Percentiles rank a stretch among this genome's conserved stretches.
phyloP scores from a whole-genome alignment of 192 early-diverging fungal species.

The Coemansia sp. region DNA sequence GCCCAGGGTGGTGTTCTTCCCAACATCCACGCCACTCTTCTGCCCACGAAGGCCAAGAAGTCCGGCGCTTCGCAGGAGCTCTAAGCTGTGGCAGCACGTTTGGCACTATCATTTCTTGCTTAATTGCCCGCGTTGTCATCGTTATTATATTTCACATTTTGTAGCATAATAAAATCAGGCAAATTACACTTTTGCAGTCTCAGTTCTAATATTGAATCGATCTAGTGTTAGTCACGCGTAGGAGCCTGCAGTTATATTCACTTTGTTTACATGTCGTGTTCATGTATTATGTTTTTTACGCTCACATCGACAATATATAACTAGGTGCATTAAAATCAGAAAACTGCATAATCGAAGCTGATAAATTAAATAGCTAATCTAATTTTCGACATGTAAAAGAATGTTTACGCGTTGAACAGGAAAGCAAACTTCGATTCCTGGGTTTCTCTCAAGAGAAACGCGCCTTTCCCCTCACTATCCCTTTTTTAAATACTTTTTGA shows the following conservation, averaged over 20 bases:
- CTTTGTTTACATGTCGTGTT: too few species aligned
- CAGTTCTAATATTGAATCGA: background rate
- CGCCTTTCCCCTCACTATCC: background rate
- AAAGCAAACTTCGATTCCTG: background rate
- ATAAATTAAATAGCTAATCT: background rate
- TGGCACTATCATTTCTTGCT: background rate
- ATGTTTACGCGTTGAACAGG: constrained; percentile 5
- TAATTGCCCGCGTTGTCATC: constrained; percentile 51
- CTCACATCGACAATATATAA: too few species aligned
- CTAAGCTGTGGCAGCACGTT: constrained; percentile 27
- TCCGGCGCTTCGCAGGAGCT: constrained; percentile 63
- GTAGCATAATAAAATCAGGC: constrained; percentile 25
- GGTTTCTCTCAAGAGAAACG: background rate
- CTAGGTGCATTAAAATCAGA: too few species aligned
- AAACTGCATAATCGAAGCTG: too few species aligned
- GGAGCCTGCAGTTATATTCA: too few species aligned
- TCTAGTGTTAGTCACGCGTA: too few species aligned
- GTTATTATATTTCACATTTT: constrained; percentile 10
- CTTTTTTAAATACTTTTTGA: background rate
- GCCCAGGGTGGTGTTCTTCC: constrained; percentile 93
- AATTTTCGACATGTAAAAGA: background rate
- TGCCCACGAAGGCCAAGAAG: constrained; percentile 81
- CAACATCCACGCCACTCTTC: constrained; percentile 85
- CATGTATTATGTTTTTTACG: background rate
- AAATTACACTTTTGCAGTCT: constrained; percentile 1